A percentile compares a stretch with the other conserved stretches of the same genome.
Conservation (phyloP, 2,329 filamentous ascomycete species). For the Elsinoe perseae region DNA sequence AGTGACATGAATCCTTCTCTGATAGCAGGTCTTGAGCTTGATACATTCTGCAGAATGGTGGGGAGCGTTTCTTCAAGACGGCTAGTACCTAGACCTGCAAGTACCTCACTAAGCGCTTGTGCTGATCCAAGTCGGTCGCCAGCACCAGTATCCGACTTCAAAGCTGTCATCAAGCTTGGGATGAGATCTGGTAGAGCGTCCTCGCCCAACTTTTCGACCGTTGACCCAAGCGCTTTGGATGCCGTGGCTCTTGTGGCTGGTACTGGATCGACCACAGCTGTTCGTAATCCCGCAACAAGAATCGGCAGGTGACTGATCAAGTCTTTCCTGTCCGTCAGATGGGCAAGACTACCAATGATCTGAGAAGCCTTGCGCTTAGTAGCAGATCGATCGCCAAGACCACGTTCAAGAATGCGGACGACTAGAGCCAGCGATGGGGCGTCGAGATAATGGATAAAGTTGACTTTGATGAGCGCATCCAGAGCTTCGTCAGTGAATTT, state of each 20-base stretch:
- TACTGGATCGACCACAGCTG: constrained; percentile 88
- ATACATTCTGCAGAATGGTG: constrained; percentile 91
- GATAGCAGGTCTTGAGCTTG: constrained; percentile 80
- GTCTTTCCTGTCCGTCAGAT: constrained; percentile 93
- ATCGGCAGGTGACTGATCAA: constrained; percentile 85
- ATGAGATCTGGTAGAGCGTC: constrained; percentile 95
- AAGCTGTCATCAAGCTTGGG: constrained; percentile 91
- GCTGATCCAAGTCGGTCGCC: constrained; percentile 93
- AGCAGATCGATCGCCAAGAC: constrained; percentile 79
- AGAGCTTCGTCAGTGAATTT: constrained; percentile 94
- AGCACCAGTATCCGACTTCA: constrained; percentile 94
- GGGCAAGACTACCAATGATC: constrained; percentile 94
- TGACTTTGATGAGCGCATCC: constrained; percentile 93
- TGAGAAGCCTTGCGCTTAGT: constrained; percentile 96
- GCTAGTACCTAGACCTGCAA: constrained; percentile 85
- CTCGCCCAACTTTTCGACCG: constrained; percentile 97
- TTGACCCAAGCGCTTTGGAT: constrained; percentile 86
- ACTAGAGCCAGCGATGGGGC: constrained; percentile 91
- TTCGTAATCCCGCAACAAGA: constrained; percentile 78
- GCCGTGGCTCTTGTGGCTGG: constrained; percentile 93
- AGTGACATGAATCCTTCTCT: constrained; percentile 99
- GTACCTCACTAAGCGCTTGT: constrained; percentile 90
- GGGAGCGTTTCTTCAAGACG: constrained; percentile 92
- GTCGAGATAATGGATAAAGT: constrained; percentile 97
- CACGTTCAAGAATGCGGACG: constrained; percentile 89